These are phyloP conservation scores for Abortiporus biennis DNA, from an alignment of 1,284 basidiomycete species.

Conservation along the genomic window DNA sequence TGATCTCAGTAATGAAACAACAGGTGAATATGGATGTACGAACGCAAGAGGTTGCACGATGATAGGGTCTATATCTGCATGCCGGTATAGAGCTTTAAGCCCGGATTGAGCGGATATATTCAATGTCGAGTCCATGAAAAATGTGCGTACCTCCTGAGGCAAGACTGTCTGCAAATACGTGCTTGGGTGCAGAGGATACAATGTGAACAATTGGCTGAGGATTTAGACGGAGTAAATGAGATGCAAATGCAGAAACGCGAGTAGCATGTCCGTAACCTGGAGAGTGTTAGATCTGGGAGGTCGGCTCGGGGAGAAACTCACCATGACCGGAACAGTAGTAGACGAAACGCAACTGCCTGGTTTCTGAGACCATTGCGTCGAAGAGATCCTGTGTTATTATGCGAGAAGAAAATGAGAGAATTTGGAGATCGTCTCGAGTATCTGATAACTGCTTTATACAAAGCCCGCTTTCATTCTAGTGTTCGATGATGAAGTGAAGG, in stretches of 20 bases:
- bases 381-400: too few relatives aligned
- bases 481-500: too few relatives aligned
- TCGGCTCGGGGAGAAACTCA: conserved; percentile 20
- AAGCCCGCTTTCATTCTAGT: too few relatives aligned
- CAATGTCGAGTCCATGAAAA: too few relatives aligned
- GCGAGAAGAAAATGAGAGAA: too few relatives aligned
- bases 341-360: conserved; percentile 30
- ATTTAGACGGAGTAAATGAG: conserved; percentile 42
- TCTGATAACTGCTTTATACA: too few relatives aligned
- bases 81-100: conserved; percentile 45
- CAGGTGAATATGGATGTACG: conserved; percentile 20
- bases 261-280: conserved; percentile 71
- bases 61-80: conserved; percentile 66
- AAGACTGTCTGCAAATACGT: conserved; percentile 59
- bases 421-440: too few relatives aligned
- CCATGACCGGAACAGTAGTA: conserved; percentile 76
- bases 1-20: conserved; percentile 1
- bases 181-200: conserved; percentile 61
- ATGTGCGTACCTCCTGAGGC: conserved; percentile 36
- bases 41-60: conserved; percentile 70
- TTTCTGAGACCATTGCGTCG: too few relatives aligned
- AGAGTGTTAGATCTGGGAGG: conserved; percentile 3
- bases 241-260: conserved; percentile 63
- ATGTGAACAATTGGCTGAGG: conserved; percentile 45
- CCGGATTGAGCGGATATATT: not conserved